Conservation (phyloP, 805 yeast species). For the Kuraishia floccosa region DNA sequence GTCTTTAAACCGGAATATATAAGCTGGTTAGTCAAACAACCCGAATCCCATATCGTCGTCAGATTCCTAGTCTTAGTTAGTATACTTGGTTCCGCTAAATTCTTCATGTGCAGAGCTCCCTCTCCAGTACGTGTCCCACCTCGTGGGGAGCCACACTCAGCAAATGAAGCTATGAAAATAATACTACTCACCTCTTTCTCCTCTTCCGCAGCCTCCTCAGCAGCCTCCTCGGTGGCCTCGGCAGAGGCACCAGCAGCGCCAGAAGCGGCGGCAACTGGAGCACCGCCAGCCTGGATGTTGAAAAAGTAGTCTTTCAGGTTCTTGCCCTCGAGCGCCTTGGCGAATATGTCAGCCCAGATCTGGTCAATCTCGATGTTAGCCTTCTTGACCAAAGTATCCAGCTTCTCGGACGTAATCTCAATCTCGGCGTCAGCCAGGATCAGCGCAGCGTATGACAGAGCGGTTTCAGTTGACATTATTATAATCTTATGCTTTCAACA, state of each 20-base stretch:
- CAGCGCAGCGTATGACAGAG: constrained; percentile 95
- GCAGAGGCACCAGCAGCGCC: constrained; percentile 35
- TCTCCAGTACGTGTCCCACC: too few species aligned
- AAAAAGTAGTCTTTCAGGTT: constrained; percentile 59
- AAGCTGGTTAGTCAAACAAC: constrained; percentile 70
- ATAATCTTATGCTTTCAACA: constrained; percentile 2
- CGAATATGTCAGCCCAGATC: constrained; percentile 75
- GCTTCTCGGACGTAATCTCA: constrained; percentile 81
- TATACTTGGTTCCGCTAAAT: too few species aligned
- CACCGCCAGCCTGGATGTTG: constrained; percentile 39
- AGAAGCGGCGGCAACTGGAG: constrained; percentile 38
- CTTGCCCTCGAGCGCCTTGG: constrained; percentile 76
- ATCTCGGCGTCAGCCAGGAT: constrained; percentile 95
- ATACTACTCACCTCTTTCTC: too few species aligned
- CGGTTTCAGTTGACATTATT: constrained; percentile 78
- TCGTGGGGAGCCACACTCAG: too few species aligned
- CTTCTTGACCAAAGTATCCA: constrained; percentile 58
- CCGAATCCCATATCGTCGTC: constrained; percentile 90
- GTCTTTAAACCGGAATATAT: too few species aligned
- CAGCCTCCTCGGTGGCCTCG: constrained; percentile 34
- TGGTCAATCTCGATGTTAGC: constrained; percentile 70
- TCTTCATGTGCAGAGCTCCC: too few species aligned
- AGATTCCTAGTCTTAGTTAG: too few species aligned
- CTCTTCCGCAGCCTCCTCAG: constrained; percentile 50
- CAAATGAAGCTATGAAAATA: too few species aligned